Evolutionary conservation across 176 grass and related monocot genomes (phyloP).

Genomic region (Hordeum vulgare): MorexV3_pseudomolecules_assembly NC_058519.1:105156245-105156744

Average conservation of each 20-base stretch:
- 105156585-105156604: conserved; percentile 74
- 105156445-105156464: conserved; percentile 52
- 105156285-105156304: conserved; percentile 86
- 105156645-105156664: conserved; percentile 47
- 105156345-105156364: conserved; percentile 41
- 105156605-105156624: conserved; percentile 90
- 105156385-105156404: conserved; percentile 41
- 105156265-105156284: conserved; percentile 95
- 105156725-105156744: conserved; percentile 96
- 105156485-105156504: conserved; percentile 42
- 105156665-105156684: conserved; percentile 34
- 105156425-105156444: conserved; percentile 47
- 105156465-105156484: conserved; percentile 50
- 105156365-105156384: conserved; percentile 30
- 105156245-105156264: conserved; percentile 93
- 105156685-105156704: conserved; percentile 73
- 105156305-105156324: conserved; percentile 60
- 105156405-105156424: conserved; percentile 37
- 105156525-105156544: conserved; percentile 43
- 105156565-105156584: conserved; percentile 88
- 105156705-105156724: conserved; percentile 83
- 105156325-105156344: conserved; percentile 45
- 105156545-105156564: conserved; percentile 44
- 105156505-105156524: conserved; percentile 11
- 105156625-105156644: conserved; percentile 97